These are phyloP conservation scores for Dendrostoma leiphaemia DNA, from an alignment of 2,329 filamentous ascomycete species.

Conservation along the genomic window DNA sequence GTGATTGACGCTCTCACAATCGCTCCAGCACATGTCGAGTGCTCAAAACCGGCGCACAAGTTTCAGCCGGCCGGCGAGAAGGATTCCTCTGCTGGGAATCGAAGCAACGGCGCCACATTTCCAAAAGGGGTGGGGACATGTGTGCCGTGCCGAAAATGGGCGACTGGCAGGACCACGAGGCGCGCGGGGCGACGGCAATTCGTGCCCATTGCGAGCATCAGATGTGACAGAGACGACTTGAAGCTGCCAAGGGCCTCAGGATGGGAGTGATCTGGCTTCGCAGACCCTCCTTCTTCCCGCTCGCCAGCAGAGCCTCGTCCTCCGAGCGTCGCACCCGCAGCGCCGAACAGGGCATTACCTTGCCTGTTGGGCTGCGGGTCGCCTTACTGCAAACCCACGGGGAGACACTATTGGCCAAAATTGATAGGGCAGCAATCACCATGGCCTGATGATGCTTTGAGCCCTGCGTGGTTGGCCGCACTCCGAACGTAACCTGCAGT, in stretches of 20 bases:
- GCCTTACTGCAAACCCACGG: neutral
- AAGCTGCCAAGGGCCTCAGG: too few relatives aligned
- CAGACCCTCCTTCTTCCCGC: too few relatives aligned
- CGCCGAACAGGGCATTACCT: conserved; percentile 4
- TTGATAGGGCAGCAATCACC: conserved; percentile 6
- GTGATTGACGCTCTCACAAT: neutral
- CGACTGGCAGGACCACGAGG: neutral
- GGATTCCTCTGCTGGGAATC: too few relatives aligned
- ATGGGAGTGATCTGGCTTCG: neutral
- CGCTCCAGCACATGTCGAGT: neutral
- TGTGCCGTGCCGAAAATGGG: neutral
- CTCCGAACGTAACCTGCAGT: neutral
- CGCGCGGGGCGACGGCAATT: too few relatives aligned
- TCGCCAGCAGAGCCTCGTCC: neutral
- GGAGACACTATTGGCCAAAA: neutral
- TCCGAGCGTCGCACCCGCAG: neutral
- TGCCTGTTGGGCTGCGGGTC: conserved; percentile 11
- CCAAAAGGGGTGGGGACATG: neutral
- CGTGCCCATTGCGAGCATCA: too few relatives aligned
- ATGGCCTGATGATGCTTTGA: neutral
- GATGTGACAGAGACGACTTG: too few relatives aligned
- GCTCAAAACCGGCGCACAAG: too few relatives aligned
- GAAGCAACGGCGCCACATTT: neutral
- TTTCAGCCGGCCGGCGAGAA: too few relatives aligned
- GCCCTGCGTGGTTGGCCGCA: neutral